Percentiles rank a stretch among this genome's conserved stretches.
Evolutionary conservation across 345 rosid species (phyloP).

Genomic region (Hirschfeldia incana): DNA sequence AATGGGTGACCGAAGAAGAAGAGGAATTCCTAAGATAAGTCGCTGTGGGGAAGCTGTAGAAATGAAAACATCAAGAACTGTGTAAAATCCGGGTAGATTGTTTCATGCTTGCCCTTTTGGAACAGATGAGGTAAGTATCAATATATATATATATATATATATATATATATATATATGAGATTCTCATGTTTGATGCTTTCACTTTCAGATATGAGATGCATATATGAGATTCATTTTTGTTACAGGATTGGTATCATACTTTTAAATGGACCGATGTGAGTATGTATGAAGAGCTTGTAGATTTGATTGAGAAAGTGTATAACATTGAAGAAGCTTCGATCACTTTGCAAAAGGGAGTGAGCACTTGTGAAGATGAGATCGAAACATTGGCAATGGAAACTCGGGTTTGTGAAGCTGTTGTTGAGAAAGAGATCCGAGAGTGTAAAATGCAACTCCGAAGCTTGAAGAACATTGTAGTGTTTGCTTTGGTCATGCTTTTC

Average conservation of each 20-base stretch:
- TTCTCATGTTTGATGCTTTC: not conserved
- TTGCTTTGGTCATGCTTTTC: not conserved
- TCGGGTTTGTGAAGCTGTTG: not conserved
- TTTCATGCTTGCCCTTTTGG: not conserved
- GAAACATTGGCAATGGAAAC: not conserved
- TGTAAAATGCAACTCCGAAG: not conserved
- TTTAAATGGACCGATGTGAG: not conserved
- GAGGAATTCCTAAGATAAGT: not conserved
- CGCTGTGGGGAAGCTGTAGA: not conserved
- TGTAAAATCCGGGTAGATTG: not conserved
- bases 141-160: too few relatives aligned
- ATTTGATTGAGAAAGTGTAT: not conserved
- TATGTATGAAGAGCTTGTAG: not conserved
- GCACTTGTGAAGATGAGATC: not conserved
- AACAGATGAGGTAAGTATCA: not conserved
- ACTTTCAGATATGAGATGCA: too few relatives aligned
- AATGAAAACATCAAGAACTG: not conserved
- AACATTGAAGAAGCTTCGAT: not conserved
- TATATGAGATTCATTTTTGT: not conserved
- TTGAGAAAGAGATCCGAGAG: not conserved
- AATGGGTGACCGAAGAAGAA: not conserved
- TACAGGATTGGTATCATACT: not conserved
- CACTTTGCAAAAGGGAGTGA: not conserved
- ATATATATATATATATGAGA: too few relatives aligned
- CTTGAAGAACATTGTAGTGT: not conserved